Percentiles rank a stretch among this genome's conserved stretches.
These are phyloP conservation scores for Lithospermum erythrorhizon DNA, from an alignment of 257 asterid genomes.

Conservation along the genomic window DNA sequence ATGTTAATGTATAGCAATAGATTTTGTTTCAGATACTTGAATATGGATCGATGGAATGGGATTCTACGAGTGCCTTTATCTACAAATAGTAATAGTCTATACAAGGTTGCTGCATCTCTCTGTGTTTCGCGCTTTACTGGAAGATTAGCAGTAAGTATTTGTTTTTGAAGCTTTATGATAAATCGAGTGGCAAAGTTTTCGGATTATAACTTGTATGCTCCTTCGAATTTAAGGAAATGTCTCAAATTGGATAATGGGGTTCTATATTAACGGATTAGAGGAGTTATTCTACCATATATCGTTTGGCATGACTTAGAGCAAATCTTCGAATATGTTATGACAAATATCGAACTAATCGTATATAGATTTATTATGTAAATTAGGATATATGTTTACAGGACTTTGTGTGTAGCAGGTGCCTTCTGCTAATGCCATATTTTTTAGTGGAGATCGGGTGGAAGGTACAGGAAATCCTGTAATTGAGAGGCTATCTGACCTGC, in stretches of 20 bases:
- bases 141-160: constrained; percentile 48
- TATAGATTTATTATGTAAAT: constrained; percentile 3
- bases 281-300: no score
- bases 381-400: background rate
- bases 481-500: constrained; percentile 74
- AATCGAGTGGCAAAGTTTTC: background rate
- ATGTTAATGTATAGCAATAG: background rate
- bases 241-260: background rate
- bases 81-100: constrained; percentile 38
- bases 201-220: background rate
- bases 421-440: constrained; percentile 75
- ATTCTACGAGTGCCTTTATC: constrained; percentile 57
- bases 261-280: background rate
- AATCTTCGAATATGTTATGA: no score
- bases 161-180: background rate
- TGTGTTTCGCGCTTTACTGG: constrained; percentile 46
- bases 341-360: background rate
- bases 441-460: constrained; percentile 75
- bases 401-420: constrained; percentile 48
- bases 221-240: no score
- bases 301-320: no score
- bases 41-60: constrained; percentile 90
- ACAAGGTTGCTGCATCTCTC: constrained; percentile 77
- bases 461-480: constrained; percentile 73
- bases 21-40: constrained; percentile 3